Evolutionary conservation across 2,329 filamentous ascomycete species (phyloP), one percentile per base, ranked within the genome.

Genomic region (Colletotrichum lindemuthianum): DNA sequence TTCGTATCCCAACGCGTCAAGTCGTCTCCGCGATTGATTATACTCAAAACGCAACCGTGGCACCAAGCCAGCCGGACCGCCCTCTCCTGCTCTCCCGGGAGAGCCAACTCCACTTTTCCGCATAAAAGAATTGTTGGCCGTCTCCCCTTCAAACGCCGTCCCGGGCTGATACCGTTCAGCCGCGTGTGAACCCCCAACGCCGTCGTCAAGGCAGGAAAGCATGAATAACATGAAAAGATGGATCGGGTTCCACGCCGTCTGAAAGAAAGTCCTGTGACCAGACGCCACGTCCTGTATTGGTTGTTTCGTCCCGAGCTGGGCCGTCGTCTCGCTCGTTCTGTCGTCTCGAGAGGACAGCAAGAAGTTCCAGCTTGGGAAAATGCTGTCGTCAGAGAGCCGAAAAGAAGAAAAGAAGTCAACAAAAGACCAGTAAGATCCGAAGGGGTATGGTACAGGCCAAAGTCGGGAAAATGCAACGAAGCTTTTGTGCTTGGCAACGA

Each of bases 361-460:
- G 63, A 15, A 37, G 34, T 53, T 57, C 58, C 58, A 65, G 40
- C 52, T 48, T 41, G 37, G 59, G 63, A 63, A 45, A 61, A 52
- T 57, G 58, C 63, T 36, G 52, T 56, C 58, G n/a, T 63, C 63
- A 63, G 59, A 65, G 65, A 49, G 50, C 49, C 60, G 51, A 59
- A 52, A 51, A 60, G 37, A 66, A 66, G 55, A 65, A 63, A 63
- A 66, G 44, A 66, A 65, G 43, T 60, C 64, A 65, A 65, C 63
- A 66, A 54, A 65, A 66, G 60, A 59, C 59, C 59, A 54, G 39
- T 50, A 59, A 65, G 59, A 65, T 63, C 63, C 59, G 59, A 51
- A 37, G 15, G 56, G 63, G 63, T 66, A 61, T 67, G 65, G 58
- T 67, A 59, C 57, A 66, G 63, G 65, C 50, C 65, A 45, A 66